A percentile compares a stretch with the other conserved stretches of the same genome.
These are phyloP conservation scores for Gynochthodes officinalis DNA, from an alignment of 257 asterid genomes.

Conservation along the genomic window DNA sequence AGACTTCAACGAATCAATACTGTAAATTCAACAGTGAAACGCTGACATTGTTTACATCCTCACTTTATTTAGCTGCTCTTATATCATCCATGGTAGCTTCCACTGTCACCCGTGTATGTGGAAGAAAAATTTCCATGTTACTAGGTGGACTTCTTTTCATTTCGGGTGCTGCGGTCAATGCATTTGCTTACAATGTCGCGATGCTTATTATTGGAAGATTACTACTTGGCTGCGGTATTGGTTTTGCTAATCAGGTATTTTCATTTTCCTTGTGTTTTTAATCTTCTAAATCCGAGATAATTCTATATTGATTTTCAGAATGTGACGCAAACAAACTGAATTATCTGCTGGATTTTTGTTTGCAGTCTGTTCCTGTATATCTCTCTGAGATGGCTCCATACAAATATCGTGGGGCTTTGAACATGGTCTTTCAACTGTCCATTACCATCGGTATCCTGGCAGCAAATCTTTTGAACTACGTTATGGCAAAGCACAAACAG, in stretches of 20 bases:
- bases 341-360: no score
- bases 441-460: constrained; percentile 41
- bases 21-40: constrained; percentile 66
- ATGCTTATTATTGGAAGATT: constrained; percentile 69
- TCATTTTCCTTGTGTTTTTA: background rate
- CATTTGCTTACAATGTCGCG: constrained; percentile 40
- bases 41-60: constrained; percentile 69
- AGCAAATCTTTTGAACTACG: constrained; percentile 32
- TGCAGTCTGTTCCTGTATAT: constrained; percentile 38
- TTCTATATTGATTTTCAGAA: no score
- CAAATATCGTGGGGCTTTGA: constrained; percentile 44
- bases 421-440: constrained; percentile 41
- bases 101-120: constrained; percentile 45
- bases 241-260: constrained; percentile 79
- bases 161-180: constrained; percentile 61
- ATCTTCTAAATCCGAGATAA: no score
- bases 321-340: no score
- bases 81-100: constrained; percentile 55
- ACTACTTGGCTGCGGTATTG: constrained; percentile 67
- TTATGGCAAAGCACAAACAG: constrained; percentile 33
- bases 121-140: constrained; percentile 64
- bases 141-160: constrained; percentile 58
- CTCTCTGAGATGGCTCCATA: constrained; percentile 50
- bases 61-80: constrained; percentile 77
- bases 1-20: constrained; percentile 54